These are phyloP conservation scores for Byssoonygena ceratinophila DNA, from an alignment of 2,329 filamentous ascomycete genomes.

Conservation along the genomic window DNA sequence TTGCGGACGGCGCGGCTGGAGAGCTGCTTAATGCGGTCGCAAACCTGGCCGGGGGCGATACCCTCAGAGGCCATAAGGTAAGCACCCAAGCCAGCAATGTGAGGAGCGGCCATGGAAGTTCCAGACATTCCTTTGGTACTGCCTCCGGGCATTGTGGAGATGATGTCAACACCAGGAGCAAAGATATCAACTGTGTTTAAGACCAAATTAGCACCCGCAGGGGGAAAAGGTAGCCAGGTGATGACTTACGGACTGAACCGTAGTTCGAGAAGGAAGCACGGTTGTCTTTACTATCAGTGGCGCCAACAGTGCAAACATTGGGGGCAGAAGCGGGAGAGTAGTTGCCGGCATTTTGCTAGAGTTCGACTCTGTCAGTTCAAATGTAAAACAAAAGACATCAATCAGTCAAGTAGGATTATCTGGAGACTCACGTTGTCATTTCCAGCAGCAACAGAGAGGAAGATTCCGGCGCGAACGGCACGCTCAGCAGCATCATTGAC, in stretches of 20 bases:
- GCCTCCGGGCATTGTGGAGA: slow-evolving; percentile 41
- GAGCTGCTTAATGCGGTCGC: slow-evolving; percentile 44
- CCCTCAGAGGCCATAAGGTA: slow-evolving; percentile 44
- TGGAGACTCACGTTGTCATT: slow-evolving; percentile 29
- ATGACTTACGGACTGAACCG: slow-evolving; percentile 27
- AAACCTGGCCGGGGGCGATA: slow-evolving; percentile 37
- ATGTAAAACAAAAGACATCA: neutral
- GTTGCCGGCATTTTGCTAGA: slow-evolving; percentile 25
- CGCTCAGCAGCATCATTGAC: slow-evolving; percentile 32
- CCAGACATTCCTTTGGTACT: slow-evolving; percentile 38
- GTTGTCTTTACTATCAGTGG: slow-evolving; percentile 27
- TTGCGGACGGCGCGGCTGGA: slow-evolving; percentile 29
- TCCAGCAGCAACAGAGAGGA: slow-evolving; percentile 35
- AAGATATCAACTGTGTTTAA: slow-evolving; percentile 42
- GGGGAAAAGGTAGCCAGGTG: neutral
- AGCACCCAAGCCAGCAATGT: slow-evolving; percentile 46
- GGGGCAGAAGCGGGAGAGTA: slow-evolving; percentile 32
- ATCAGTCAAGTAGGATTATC: neutral
- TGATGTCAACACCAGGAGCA: slow-evolving; percentile 45
- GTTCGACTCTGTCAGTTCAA: neutral
- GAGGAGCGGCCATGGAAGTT: slow-evolving; percentile 33
- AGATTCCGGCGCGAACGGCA: slow-evolving; percentile 31
- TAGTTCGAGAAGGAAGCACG: slow-evolving; percentile 36
- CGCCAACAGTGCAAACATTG: slow-evolving; percentile 34
- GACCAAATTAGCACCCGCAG: neutral